These are phyloP conservation scores for Xylariaceae sp. DNA, from an alignment of 2,329 filamentous ascomycete species.

Conservation along the genomic window DNA sequence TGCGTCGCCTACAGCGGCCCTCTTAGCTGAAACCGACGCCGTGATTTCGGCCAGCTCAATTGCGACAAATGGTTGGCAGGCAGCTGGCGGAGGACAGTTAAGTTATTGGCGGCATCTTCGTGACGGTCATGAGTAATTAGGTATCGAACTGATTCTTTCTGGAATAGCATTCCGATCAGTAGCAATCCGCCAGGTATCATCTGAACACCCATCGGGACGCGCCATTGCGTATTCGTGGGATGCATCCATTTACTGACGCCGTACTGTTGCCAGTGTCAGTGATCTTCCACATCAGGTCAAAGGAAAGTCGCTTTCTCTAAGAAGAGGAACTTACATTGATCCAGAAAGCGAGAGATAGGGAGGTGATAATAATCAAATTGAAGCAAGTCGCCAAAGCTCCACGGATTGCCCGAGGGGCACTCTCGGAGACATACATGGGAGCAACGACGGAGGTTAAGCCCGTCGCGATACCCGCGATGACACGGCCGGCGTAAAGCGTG, in stretches of 20 bases:
- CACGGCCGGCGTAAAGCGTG: conserved; percentile 57
- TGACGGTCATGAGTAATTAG: conserved; percentile 59
- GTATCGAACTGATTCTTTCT: conserved; percentile 67
- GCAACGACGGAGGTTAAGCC: conserved; percentile 61
- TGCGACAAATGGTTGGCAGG: too few relatives aligned
- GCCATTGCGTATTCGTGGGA: conserved; percentile 52
- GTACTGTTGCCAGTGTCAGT: conserved; percentile 65
- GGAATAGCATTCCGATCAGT: conserved; percentile 54
- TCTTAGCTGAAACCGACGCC: conserved; percentile 71
- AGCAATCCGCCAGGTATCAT: conserved; percentile 63
- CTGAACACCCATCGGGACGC: conserved; percentile 63
- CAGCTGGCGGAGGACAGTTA: conserved; percentile 64
- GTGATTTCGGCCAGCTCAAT: too few relatives aligned
- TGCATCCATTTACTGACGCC: conserved; percentile 51
- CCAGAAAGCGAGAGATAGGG: too few relatives aligned
- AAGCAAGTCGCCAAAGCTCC: conserved; percentile 61
- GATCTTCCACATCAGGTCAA: conserved; percentile 63
- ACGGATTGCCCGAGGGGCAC: conserved; percentile 59
- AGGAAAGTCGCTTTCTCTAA: too few relatives aligned
- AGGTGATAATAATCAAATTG: too few relatives aligned
- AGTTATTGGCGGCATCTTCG: conserved; percentile 53
- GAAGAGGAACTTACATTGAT: too few relatives aligned
- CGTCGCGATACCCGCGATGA: conserved; percentile 60
- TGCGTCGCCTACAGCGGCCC: conserved; percentile 60
- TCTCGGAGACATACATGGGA: conserved; percentile 59